These are phyloP conservation scores for Cytospora mali DNA, from an alignment of 2,329 filamentous ascomycete species.

Conservation along the genomic window DNA sequence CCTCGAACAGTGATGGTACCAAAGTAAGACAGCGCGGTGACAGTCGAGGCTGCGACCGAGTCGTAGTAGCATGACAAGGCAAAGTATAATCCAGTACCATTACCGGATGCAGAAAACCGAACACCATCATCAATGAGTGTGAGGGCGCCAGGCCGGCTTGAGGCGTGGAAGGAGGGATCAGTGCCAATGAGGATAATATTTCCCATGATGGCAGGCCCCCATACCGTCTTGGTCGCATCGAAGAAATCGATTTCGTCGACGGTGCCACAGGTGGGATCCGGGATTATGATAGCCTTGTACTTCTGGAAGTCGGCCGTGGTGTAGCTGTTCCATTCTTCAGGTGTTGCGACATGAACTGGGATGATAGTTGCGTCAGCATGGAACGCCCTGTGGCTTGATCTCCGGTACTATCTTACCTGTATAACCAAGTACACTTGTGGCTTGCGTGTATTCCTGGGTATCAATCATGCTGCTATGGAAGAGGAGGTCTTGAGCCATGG, in stretches of 20 bases:
- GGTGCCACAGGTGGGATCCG: constrained; percentile 41
- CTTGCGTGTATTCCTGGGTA: constrained; percentile 33
- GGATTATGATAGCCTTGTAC: constrained; percentile 49
- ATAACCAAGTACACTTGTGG: constrained; percentile 27
- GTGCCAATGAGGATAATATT: constrained; percentile 48
- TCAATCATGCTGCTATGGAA: constrained; percentile 32
- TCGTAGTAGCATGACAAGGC: constrained; percentile 48
- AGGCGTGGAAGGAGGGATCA: constrained; percentile 40
- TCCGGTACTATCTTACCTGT: constrained; percentile 26
- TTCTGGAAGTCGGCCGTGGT: constrained; percentile 46
- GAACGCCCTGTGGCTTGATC: background rate
- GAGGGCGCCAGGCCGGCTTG: constrained; percentile 36
- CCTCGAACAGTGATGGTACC: constrained; percentile 45
- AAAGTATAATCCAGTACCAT: constrained; percentile 44
- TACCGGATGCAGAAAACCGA: constrained; percentile 39
- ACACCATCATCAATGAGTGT: constrained; percentile 44
- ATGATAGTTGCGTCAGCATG: constrained; percentile 7
- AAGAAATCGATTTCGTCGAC: constrained; percentile 40
- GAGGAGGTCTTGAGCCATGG: constrained; percentile 32
- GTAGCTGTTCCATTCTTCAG: constrained; percentile 42
- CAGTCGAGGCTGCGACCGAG: constrained; percentile 27
- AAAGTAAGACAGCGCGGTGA: constrained; percentile 38
- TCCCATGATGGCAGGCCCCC: constrained; percentile 45
- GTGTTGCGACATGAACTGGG: constrained; percentile 39
- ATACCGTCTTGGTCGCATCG: constrained; percentile 41